Base-by-base conservation (phyloP, 805 yeast genomes). In the Komagataella populi region DNA sequence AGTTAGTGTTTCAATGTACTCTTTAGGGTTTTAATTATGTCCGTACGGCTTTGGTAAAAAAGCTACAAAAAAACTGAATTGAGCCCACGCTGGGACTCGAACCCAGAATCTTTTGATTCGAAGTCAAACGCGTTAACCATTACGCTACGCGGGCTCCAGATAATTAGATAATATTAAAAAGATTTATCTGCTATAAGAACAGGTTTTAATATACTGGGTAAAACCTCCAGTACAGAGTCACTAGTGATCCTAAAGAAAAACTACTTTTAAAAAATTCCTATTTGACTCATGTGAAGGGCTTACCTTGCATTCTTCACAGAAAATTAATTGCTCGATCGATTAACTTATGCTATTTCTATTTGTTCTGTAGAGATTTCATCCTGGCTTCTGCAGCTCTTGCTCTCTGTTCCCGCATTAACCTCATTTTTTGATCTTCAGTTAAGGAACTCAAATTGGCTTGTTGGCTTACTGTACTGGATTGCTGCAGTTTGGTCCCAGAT, bases 341-440 rank as follows among this genome's bases (percentile, higher is more conserved):
- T 10, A 30, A 3, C n/a, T 30, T 4, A 7, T 30, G n/a, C 39
- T 10, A 30, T 10, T 10, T 30, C 39, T 30, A 30, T 30, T 30
- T 30, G 10, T 30, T 30, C 39, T 30, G 39, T 30, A 30, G 16
- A 12, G 59, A 66, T 51, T 69, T 73, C 59, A 87, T 59, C 57
- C 99, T 73, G 0, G 91, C 96, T 63, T 93, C 98, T 0, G 96
- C 97, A 0, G 99, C 99, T 51, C 98, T 76, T 0, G 97, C 97
- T 51, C 98, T 73, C 60, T 90, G 90, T 60, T 93, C 99, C 54
- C 99, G 78, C 85, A 90, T 89, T 18, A 93, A 68, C 59, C 82
- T 76, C 74, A 75, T 73, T 59, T 80, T 76, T 56, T 90, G 96
- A 23, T 81, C 87, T 1, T 82, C 88, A 6, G 80, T 74, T 51